Percentiles rank a stretch among this genome's conserved stretches.
Conservation (phyloP, 2,329 filamentous ascomycete species). For the Fusarium scirpi region DNA sequence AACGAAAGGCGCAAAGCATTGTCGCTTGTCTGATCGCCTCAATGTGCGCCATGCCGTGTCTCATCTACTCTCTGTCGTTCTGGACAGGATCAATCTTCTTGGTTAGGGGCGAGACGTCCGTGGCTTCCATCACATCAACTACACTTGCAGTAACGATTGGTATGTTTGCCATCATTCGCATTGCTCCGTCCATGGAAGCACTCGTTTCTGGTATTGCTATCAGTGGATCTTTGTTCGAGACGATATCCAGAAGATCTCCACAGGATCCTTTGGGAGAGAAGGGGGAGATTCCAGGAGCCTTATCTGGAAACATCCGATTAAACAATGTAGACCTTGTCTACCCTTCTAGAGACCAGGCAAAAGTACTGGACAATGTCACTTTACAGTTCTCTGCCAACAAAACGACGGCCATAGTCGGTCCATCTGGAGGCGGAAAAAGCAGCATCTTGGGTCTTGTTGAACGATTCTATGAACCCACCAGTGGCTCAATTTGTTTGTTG, state of each 20-base stretch:
- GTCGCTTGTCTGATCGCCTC: conserved; percentile 75
- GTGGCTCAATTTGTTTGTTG: conserved; percentile 50
- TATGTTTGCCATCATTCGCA: conserved; percentile 66
- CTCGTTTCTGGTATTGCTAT: background rate
- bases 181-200: conserved; percentile 1
- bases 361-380: conserved; percentile 53
- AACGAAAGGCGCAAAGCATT: conserved; percentile 4
- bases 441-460: conserved; percentile 63
- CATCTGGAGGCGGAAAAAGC: conserved; percentile 65
- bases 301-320: conserved; percentile 56
- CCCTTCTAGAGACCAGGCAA: conserved; percentile 60
- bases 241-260: conserved; percentile 22
- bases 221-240: background rate
- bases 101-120: conserved; percentile 69
- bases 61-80: conserved; percentile 13
- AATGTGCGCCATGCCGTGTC: conserved; percentile 72
- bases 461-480: conserved; percentile 64
- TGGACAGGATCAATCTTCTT: conserved; percentile 74
- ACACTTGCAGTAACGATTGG: background rate
- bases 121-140: background rate
- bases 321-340: conserved; percentile 61
- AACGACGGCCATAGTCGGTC: conserved; percentile 65
- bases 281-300: conserved; percentile 43
- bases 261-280: conserved; percentile 51
- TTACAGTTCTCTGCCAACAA: conserved; percentile 56